A percentile compares a stretch with the other conserved stretches of the same genome.
Conservation (phyloP, 2,329 filamentous ascomycete species). For the Geosmithia morbida region DNA sequence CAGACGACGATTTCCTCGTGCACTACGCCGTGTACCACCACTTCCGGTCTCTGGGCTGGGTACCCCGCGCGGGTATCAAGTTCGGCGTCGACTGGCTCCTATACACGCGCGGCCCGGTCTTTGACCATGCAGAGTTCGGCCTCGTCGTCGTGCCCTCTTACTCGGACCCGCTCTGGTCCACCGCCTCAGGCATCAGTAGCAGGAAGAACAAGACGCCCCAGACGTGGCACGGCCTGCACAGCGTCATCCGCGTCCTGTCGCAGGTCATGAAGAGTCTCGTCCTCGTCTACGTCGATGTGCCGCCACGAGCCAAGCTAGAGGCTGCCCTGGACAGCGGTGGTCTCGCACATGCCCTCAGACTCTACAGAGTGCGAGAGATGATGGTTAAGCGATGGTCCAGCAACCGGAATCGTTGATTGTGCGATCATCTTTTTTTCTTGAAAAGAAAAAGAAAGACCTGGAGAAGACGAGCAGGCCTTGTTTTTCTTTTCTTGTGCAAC, state of each 20-base stretch:
- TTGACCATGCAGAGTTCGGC: constrained; percentile 89
- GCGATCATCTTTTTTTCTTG: background rate
- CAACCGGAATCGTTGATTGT: constrained; percentile 45
- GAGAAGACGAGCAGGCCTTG: too few species aligned
- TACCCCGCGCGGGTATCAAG: constrained; percentile 82
- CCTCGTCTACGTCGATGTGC: constrained; percentile 82
- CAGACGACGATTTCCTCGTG: constrained; percentile 74
- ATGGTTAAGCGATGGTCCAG: constrained; percentile 71
- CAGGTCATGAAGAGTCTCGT: constrained; percentile 86
- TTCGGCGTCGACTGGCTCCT: constrained; percentile 93
- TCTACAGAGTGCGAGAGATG: constrained; percentile 69
- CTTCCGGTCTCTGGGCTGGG: constrained; percentile 90
- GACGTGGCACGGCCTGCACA: constrained; percentile 75
- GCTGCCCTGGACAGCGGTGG: constrained; percentile 29
- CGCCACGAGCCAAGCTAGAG: constrained; percentile 42
- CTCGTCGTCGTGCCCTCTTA: constrained; percentile 76
- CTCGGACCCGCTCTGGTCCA: constrained; percentile 53
- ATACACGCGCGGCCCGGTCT: constrained; percentile 84
- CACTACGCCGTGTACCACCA: constrained; percentile 90
- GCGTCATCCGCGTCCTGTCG: constrained; percentile 75
- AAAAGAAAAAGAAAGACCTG: background rate
- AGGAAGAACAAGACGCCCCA: constrained; percentile 29
- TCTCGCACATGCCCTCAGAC: constrained; percentile 46
- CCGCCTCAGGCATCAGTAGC: constrained; percentile 20
- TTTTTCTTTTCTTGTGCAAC: background rate